Conservation (phyloP, 2,329 filamentous ascomycete species). For the Coleophoma eucalyptorum region DNA sequence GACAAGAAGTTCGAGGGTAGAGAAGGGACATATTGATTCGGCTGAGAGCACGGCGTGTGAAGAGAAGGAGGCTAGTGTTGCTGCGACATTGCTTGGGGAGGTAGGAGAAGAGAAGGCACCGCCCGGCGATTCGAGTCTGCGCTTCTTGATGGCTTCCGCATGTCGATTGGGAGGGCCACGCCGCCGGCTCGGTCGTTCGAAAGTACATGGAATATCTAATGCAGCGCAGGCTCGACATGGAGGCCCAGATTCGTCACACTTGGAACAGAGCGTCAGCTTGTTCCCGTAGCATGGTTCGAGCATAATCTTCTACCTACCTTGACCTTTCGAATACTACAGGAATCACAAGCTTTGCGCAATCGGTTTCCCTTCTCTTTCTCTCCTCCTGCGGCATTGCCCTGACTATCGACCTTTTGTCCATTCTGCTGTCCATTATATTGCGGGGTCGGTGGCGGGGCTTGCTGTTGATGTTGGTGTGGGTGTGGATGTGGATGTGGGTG, state of each 20-base stretch:
- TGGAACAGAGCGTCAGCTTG: conserved; percentile 7
- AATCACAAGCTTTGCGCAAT: conserved; percentile 47
- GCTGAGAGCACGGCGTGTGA: conserved; percentile 45
- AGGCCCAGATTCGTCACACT: conserved; percentile 65
- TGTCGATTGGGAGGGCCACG: conserved; percentile 64
- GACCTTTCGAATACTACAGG: conserved; percentile 48
- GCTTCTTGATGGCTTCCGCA: conserved; percentile 63
- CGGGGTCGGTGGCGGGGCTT: conserved; percentile 7
- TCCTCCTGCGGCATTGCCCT: conserved; percentile 7
- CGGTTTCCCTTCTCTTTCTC: conserved; percentile 27
- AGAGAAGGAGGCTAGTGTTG: conserved; percentile 26
- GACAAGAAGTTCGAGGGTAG: conserved; percentile 64
- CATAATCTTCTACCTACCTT: conserved; percentile 33
- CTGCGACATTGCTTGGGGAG: conserved; percentile 26
- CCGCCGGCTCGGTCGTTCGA: conserved; percentile 57
- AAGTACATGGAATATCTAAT: conserved; percentile 65
- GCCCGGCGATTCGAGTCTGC: conserved; percentile 35
- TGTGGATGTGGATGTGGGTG: conserved; percentile 3
- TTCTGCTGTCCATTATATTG: conserved; percentile 14
- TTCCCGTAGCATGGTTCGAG: background rate
- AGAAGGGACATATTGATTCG: conserved; percentile 68
- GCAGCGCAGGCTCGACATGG: conserved; percentile 62
- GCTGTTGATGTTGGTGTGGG: conserved; percentile 11
- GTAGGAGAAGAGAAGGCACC: conserved; percentile 20
- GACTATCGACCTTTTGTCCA: conserved; percentile 10